A percentile compares a stretch with the other conserved stretches of the same genome.
Conservation (phyloP, 176 grass and related monocot genomes). For the Microstegium vimineum region DNA sequence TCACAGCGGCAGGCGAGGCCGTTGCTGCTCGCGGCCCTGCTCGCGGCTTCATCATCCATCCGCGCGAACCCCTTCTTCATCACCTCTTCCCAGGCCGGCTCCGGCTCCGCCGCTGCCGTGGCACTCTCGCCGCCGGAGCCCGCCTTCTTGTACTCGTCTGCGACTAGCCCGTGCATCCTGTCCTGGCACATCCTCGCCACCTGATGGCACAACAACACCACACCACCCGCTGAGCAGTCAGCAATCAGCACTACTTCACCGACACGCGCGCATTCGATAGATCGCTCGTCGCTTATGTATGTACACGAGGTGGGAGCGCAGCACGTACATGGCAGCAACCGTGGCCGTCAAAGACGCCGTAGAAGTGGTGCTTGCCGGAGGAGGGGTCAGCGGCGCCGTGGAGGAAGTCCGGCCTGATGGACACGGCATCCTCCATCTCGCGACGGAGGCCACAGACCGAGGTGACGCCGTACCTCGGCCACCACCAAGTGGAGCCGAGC, state of each 20-base stretch:
- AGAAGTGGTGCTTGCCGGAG: constrained; percentile 46
- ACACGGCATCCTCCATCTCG: constrained; percentile 65
- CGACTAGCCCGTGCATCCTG: constrained; percentile 55
- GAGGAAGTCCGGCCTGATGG: constrained; percentile 45
- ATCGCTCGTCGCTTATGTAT: not conserved
- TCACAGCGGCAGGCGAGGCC: constrained; percentile 53
- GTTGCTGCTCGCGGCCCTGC: not conserved
- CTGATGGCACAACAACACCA: constrained; percentile 19
- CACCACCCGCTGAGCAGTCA: not conserved
- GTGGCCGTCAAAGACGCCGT: constrained; percentile 62
- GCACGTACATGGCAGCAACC: constrained; percentile 56
- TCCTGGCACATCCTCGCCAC: constrained; percentile 52
- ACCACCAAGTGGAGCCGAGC: not conserved
- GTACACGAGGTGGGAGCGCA: not conserved
- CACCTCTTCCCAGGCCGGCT: constrained; percentile 38
- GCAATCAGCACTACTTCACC: too few species aligned
- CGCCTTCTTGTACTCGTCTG: constrained; percentile 42
- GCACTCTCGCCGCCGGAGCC: not conserved
- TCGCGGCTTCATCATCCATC: constrained; percentile 43
- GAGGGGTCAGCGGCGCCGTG: not conserved
- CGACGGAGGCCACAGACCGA: constrained; percentile 43
- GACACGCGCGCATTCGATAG: not conserved
- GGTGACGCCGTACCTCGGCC: constrained; percentile 48
- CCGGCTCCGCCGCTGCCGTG: not conserved
- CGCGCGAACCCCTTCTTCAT: constrained; percentile 54